Percentiles rank a stretch among this genome's conserved stretches.
Conservation (phyloP, 108 stramenopile species). For the Nitzschia palea region DNA sequence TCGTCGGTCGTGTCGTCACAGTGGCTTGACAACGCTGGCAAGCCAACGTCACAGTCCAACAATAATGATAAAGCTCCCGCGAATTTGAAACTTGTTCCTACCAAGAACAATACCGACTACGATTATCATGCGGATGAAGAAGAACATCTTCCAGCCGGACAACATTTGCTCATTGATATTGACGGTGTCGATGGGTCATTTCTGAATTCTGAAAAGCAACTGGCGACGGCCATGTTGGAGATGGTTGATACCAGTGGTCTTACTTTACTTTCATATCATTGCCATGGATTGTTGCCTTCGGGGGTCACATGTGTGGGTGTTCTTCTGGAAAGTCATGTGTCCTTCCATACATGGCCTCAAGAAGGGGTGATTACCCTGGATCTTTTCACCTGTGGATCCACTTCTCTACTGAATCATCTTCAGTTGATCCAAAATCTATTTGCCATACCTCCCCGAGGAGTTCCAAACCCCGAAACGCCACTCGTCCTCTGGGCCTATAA, state of each 20-base stretch:
- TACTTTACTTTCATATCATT: conserved; percentile 76
- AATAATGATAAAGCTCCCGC: background rate
- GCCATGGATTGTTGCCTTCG: conserved; percentile 61
- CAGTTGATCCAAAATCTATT: conserved; percentile 53
- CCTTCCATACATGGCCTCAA: conserved; percentile 74
- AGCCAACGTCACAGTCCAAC: background rate
- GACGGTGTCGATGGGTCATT: conserved; percentile 57
- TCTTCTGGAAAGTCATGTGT: conserved; percentile 65
- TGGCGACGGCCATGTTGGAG: conserved; percentile 70
- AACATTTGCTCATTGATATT: conserved; percentile 76
- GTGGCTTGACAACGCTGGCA: conserved; percentile 13
- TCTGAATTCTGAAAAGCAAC: conserved; percentile 58
- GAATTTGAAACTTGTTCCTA: conserved; percentile 5
- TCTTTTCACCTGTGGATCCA: conserved; percentile 65
- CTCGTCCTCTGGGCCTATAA: conserved; percentile 61
- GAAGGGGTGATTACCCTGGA: conserved; percentile 73
- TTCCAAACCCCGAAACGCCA: conserved; percentile 1
- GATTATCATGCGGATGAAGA: conserved; percentile 37
- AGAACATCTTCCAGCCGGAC: conserved; percentile 58
- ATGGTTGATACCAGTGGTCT: conserved; percentile 53
- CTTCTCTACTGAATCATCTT: conserved; percentile 46
- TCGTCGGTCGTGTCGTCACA: conserved; percentile 26
- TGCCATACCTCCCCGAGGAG: conserved; percentile 42
- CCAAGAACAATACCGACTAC: conserved; percentile 9
- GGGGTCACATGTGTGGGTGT: conserved; percentile 69